Base-by-base conservation (phyloP, 495 filamentous ascomycete genomes). In the Aspergillus sclerotiicarbonarius region DNA sequence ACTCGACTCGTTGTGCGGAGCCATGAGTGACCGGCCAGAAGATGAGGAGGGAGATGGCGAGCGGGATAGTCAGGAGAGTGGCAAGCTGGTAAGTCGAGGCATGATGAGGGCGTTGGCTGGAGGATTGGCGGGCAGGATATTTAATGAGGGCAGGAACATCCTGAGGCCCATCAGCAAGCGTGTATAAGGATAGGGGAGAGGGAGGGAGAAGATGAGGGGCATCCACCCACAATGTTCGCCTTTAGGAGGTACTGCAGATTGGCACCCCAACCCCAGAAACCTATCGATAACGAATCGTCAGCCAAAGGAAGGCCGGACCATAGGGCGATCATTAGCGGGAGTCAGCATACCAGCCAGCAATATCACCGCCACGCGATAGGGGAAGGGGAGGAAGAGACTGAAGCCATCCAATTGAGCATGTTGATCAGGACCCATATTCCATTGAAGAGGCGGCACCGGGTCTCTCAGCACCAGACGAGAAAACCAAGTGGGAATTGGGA, bases 201-300 rank as follows among this genome's bases (percentile, higher is more conserved):
- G 6, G 19, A 51, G 29, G 41, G 15, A 16, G 46, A 16, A 19
- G 44, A 30, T 54, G 50, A 56, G 30, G 59, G 39, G 58, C 49
- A 53, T 50, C 47, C 56, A 70, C 82, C 57, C 69, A 88, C 87
- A 75, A 96, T 92, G 66, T 86, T 85, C 60, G 82, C 72, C 54
- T 84, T 71, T 62, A 83, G 77, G 37, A 96, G 82, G 71, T 88
- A 92, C 51, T 96, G 90, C 19, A 96, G 82, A 74, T 94, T 96
- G 56, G 87, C 63, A 51, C 85, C 91, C 91, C 91, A 96, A 63
- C 87, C 90, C 92, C 92, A 96, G 62, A 95, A 84, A 59, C 89
- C 90, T 94, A 61, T 46, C 54, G 30, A 16, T 53, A 39, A 31
- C 48, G 62, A 37, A 60, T 50, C 53, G 62, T 58, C 58, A 65